A percentile compares a stretch with the other conserved stretches of the same genome.
Conservation (phyloP, 441 rosid genomes). For the Raphanus hybrid region DNA sequence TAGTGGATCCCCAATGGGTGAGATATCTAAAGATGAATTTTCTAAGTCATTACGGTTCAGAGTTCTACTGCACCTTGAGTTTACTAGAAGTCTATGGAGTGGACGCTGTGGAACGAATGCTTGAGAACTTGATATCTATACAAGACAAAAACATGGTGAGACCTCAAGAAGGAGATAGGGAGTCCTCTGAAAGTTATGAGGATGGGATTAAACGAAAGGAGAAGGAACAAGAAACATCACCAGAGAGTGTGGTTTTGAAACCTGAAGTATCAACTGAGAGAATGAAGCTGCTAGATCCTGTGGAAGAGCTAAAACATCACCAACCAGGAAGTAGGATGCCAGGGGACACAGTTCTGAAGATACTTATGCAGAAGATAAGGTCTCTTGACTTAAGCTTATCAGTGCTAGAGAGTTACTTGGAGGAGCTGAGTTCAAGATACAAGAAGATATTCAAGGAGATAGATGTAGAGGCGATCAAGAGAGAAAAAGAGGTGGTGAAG, state of each 20-base stretch:
- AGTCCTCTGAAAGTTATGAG: constrained; percentile 34
- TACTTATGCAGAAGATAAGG: constrained; percentile 89
- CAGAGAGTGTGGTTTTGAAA: constrained; percentile 47
- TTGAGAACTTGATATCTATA: constrained; percentile 35
- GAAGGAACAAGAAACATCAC: constrained; percentile 27
- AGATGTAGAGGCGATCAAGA: constrained; percentile 61
- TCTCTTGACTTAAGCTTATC: constrained; percentile 78
- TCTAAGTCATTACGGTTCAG: no score
- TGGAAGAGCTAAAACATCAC: constrained; percentile 72
- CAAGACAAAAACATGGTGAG: constrained; percentile 28
- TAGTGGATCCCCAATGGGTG: no score
- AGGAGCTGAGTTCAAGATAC: constrained; percentile 72
- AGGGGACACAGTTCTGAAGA: constrained; percentile 84
- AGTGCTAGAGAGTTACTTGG: constrained; percentile 81
- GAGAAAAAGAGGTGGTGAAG: constrained; percentile 50
- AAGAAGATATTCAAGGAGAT: constrained; percentile 68
- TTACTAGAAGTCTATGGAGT: no score
- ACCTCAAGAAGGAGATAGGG: not conserved
- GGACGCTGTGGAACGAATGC: no score
- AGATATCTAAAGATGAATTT: no score
- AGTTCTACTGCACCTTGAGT: no score
- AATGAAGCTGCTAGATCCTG: constrained; percentile 48
- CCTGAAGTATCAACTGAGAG: constrained; percentile 37
- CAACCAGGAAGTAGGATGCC: constrained; percentile 85
- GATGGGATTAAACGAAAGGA: constrained; percentile 18